phyloP scores from a whole-genome alignment of 805 yeast species.

The Ogataea kodamae region DNA sequence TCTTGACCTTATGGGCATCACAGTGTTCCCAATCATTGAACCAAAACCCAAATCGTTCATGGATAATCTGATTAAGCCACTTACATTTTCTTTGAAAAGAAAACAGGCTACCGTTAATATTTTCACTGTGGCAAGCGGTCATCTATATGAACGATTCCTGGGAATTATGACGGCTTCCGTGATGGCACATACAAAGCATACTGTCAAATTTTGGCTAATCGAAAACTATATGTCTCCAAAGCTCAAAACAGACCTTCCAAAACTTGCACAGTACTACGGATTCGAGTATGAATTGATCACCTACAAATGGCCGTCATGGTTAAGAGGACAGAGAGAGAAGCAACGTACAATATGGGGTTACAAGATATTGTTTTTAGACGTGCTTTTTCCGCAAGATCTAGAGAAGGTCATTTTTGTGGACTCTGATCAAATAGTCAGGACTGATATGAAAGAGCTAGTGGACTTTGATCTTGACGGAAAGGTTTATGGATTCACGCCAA shows the following conservation, averaged over 20 bases:
- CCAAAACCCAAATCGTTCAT: slow-evolving; percentile 19
- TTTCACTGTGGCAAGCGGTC: slow-evolving; percentile 82
- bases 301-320: slow-evolving; percentile 92
- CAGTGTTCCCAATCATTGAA: slow-evolving; percentile 41
- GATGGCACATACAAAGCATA: slow-evolving; percentile 56
- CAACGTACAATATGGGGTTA: slow-evolving; percentile 86
- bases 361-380: slow-evolving; percentile 82
- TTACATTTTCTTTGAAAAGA: slow-evolving; percentile 5
- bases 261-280: slow-evolving; percentile 52
- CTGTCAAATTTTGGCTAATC: slow-evolving; percentile 81
- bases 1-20: slow-evolving; percentile 35
- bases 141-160: slow-evolving; percentile 66
- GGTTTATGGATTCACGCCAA: slow-evolving; percentile 83
- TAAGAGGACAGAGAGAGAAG: slow-evolving; percentile 71
- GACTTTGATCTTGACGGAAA: slow-evolving; percentile 72
- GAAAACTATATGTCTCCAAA: slow-evolving; percentile 76
- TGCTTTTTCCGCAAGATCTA: slow-evolving; percentile 74
- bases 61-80: background rate
- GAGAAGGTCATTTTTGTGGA: slow-evolving; percentile 80
- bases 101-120: slow-evolving; percentile 66
- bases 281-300: slow-evolving; percentile 75
- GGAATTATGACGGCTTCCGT: slow-evolving; percentile 82
- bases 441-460: slow-evolving; percentile 67
- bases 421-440: slow-evolving; percentile 77
- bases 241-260: slow-evolving; percentile 58